Evolutionary conservation across 139 green algal genomes (phyloP).

Genomic region (Picocystis salinarum): DNA sequence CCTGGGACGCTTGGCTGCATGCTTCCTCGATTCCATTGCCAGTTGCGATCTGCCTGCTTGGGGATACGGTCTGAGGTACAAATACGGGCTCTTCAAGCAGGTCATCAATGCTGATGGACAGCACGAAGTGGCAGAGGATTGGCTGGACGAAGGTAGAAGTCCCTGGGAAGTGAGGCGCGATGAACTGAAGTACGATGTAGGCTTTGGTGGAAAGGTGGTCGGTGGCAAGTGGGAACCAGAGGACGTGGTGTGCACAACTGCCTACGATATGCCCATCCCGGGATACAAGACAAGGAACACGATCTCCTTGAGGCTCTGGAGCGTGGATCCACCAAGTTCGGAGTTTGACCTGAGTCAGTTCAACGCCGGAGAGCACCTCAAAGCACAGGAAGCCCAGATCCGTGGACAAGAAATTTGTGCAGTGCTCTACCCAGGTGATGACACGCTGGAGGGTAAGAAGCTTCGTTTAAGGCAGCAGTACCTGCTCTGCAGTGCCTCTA

Average conservation of each 20-base stretch:
- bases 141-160: background rate
- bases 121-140: constrained; percentile 2
- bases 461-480: constrained; percentile 2
- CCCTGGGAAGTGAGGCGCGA: constrained; percentile 1
- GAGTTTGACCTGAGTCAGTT: constrained; percentile 1
- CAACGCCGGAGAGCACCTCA: constrained; percentile 2
- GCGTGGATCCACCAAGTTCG: background rate
- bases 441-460: background rate
- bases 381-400: constrained; percentile 2
- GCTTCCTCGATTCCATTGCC: constrained; percentile 2
- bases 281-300: constrained; percentile 2
- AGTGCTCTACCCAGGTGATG: constrained; percentile 3
- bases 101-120: background rate
- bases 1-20: background rate
- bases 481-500: constrained; percentile 2
- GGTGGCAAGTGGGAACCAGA: background rate
- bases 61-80: constrained; percentile 2
- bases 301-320: constrained; percentile 3
- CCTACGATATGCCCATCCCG: constrained; percentile 4
- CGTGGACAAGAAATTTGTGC: background rate
- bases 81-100: constrained; percentile 5
- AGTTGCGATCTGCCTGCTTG: background rate
- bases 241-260: background rate
- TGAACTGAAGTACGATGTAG: background rate
- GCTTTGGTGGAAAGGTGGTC: background rate